Base-by-base conservation (phyloP, 1,284 basidiomycete species). In the Taiwanofungus camphoratus region DNA sequence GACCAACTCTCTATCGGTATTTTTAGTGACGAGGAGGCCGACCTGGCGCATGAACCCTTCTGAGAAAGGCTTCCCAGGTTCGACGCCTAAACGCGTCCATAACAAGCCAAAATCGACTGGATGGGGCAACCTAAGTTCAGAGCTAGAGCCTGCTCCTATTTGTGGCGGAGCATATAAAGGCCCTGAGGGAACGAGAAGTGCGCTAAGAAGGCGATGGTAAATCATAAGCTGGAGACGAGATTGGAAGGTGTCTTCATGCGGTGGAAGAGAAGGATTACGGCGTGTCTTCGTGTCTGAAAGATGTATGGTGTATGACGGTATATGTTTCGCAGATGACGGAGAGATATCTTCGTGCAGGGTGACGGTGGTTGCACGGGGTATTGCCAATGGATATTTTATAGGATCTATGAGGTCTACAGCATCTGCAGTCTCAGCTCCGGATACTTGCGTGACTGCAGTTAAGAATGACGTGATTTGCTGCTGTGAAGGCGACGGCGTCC, bases 181-280 rank as follows among this genome's bases (percentile, higher is more conserved):
- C 3, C 16, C 52, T 21, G 68, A 55, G 0, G 62, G 58, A 3
- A 69, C 59, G 13, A 84, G 56, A 11, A 86, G 63, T 15, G 60
- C 63, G 30, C 74, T 72, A 11, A 92, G 66, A 34, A 93, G 74
- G 38, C 81, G 80, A 55, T 82, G 77, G 61, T 93, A 93, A 22
- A 91, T 61, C 87, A 92, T 92, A 4, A 92, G 72, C 59, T 93
- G 90, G 15, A 90, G 64, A n/a, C 76, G 76, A 0, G 88, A 77
- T 0, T 79, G 64, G 12, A 77, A 56, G 0, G 79, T 73, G 55
- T 91, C 87, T 33, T 73, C 72, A 13, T 79, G 69, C 7, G 66
- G 59, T 0, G 90, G 90, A 2, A 92, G 49, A 5, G 62, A 70
- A 0, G 67, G 56, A 0, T 59, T 60, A 5, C 66, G 68, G 15